Base-by-base conservation (phyloP, 1,139 yeast genomes). In the Kazachstania sp. region DNA sequence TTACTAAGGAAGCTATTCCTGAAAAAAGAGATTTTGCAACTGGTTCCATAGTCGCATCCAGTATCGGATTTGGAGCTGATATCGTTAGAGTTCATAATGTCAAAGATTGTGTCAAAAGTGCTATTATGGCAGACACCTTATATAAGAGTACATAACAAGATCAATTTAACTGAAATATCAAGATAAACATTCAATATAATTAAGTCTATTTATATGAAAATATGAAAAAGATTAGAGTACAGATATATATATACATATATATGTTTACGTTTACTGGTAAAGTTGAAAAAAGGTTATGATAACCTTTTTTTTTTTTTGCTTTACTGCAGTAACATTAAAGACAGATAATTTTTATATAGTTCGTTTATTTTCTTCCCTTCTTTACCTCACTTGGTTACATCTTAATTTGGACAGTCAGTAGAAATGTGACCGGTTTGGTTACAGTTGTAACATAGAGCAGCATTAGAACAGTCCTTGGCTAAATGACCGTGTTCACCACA, bases 1-100 rank as follows among this genome's bases (percentile, higher is more conserved):
- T 87, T 29, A 82, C 90, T 0, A 58, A 64, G 19, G 71, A 65
- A 30, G 56, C 54, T 13, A 59, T 61, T 2, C 79, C 95, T 0
- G 54, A 66, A 0, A 79, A 83, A 32, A 73, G 97, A 52, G 79
- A 79, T 4, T 68, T 80, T 48, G 92, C 94, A 15, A 87, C 97
- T 0, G 82, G 82, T 12, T 86, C 95, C 0, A 73, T 88, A 0
- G 77, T 85, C 1, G 76, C 85, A 53, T 82, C 95, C 0, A 77
- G 92, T 54, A 75, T 90, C 37, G 81, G 82, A 20, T 84, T 78
- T 56, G 81, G 83, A 1, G 73, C 87, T 0, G 94, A 88, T 60
- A 82, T 92, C 35, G 85, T 92, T 1, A 71, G 99, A 46, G 95
- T 90, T 3, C 99, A 92, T 64, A 95, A 92, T 63, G 86, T 85